Percentiles rank a stretch among this genome's conserved stretches.
phyloP scores from a whole-genome alignment of 768 basidiomycete genomes.

The Boletellus emodensis region DNA sequence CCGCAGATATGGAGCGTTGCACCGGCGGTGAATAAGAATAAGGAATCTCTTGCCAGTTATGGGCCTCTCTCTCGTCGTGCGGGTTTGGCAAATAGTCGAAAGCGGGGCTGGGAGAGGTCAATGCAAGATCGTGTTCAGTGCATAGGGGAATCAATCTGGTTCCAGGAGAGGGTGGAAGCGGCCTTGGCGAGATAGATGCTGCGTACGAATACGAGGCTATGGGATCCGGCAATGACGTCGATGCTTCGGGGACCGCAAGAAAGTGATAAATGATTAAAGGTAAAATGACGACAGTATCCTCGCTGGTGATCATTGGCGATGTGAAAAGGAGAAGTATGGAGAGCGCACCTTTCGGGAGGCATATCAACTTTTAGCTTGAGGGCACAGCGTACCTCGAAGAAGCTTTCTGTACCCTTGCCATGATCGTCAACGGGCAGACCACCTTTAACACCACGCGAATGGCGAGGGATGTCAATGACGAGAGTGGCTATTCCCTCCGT shows the following conservation, averaged over 20 bases:
- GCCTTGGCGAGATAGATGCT: constrained; percentile 12
- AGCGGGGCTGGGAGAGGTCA: constrained; percentile 5
- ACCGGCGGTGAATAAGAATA: constrained; percentile 36
- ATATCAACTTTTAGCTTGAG: constrained; percentile 64
- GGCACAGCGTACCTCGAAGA: constrained; percentile 68
- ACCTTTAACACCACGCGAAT: constrained; percentile 61
- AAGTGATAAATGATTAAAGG: constrained; percentile 67
- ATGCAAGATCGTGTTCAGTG: constrained; percentile 8
- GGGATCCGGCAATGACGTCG: constrained; percentile 26
- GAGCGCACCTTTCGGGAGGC: constrained; percentile 58
- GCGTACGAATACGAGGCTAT: constrained; percentile 18
- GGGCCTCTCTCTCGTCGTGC: constrained; percentile 6
- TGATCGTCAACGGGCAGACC: constrained; percentile 57
- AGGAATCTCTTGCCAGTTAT: constrained; percentile 16
- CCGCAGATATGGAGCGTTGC: constrained; percentile 54
- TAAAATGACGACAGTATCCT: constrained; percentile 62
- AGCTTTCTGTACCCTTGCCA: constrained; percentile 39
- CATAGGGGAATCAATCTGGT: constrained; percentile 5
- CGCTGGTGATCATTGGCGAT: constrained; percentile 40
- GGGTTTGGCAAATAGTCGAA: constrained; percentile 4
- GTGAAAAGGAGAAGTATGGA: constrained; percentile 5
- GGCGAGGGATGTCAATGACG: constrained; percentile 72
- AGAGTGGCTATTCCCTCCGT: constrained; percentile 75
- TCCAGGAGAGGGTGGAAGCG: constrained; percentile 28
- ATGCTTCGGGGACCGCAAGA: constrained; percentile 43